Percentiles rank a stretch among this genome's conserved stretches.
phyloP scores from a whole-genome alignment of 495 filamentous ascomycete genomes.

The Neurospora sp. region DNA sequence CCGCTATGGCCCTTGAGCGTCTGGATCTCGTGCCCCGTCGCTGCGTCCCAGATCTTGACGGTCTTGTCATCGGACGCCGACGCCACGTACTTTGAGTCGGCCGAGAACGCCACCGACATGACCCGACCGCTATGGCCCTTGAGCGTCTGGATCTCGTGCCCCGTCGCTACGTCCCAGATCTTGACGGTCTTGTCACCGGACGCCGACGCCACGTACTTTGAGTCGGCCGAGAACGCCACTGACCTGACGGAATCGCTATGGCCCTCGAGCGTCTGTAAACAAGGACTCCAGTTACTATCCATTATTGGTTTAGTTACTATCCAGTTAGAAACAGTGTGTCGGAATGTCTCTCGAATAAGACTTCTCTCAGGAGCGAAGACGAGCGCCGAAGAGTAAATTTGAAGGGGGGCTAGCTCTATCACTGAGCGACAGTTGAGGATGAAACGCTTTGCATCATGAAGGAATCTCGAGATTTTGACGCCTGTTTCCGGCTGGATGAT shows the following conservation, averaged over 20 bases:
- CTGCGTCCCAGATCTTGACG: too few species aligned
- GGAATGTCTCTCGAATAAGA: constrained; percentile 6
- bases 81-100: too few species aligned
- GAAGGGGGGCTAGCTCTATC: constrained; percentile 18
- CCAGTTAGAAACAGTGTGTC: constrained; percentile 6
- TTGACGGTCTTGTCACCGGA: not conserved
- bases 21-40: too few species aligned
- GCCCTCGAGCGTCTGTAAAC: constrained; percentile 5
- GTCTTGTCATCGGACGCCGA: too few species aligned
- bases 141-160: not conserved
- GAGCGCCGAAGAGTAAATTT: constrained; percentile 10
- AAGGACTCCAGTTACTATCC: constrained; percentile 6
- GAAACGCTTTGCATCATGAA: constrained; percentile 17
- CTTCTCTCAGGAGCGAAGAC: constrained; percentile 10
- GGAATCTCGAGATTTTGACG: constrained; percentile 2
- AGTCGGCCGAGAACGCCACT: constrained; percentile 30
- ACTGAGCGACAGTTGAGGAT: constrained; percentile 11
- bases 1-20: too few species aligned
- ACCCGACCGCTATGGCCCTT: not conserved
- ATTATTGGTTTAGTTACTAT: constrained; percentile 9
- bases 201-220: constrained; percentile 7
- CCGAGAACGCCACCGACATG: too few species aligned
- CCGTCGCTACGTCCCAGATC: constrained; percentile 8
- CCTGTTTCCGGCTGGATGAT: constrained; percentile 1
- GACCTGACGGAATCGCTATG: constrained; percentile 13